phyloP scores from a whole-genome alignment of 2,329 filamentous ascomycete genomes.

The Sporothrix inflata region DNA sequence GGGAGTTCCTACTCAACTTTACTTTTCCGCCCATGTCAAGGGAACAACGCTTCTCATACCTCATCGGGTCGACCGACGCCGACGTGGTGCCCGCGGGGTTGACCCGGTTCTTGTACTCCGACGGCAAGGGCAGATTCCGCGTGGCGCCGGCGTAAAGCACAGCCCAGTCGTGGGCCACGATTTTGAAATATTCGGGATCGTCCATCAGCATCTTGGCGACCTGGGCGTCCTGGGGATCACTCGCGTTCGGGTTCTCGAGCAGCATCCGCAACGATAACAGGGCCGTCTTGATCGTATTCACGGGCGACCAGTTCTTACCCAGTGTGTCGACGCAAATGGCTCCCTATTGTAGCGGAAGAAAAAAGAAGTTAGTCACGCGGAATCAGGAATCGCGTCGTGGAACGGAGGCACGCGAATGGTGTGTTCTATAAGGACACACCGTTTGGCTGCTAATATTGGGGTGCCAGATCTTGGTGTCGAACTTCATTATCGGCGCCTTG shows the following conservation, averaged over 20 bases:
- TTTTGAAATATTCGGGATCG: conserved; percentile 76
- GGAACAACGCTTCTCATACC: conserved; percentile 39
- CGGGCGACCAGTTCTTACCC: conserved; percentile 87
- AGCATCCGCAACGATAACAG: conserved; percentile 91
- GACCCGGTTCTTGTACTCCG: conserved; percentile 42
- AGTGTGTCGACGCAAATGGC: conserved; percentile 97
- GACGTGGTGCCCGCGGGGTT: conserved; percentile 36
- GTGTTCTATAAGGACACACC: conserved; percentile 55
- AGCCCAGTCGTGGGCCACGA: conserved; percentile 88
- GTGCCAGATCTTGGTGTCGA: conserved; percentile 85
- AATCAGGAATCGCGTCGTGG: background rate
- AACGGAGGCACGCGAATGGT: background rate
- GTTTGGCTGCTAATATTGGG: conserved; percentile 61
- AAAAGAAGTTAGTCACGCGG: background rate
- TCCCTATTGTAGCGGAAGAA: conserved; percentile 59
- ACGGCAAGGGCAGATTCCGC: conserved; percentile 42
- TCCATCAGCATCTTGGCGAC: conserved; percentile 88
- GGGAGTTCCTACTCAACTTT: too few relatives aligned
- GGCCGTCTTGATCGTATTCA: conserved; percentile 94
- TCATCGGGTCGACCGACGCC: conserved; percentile 30
- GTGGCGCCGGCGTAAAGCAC: conserved; percentile 80
- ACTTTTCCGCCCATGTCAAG: conserved; percentile 11
- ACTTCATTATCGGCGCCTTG: conserved; percentile 86
- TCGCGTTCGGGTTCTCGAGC: conserved; percentile 90
- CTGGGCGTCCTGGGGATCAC: conserved; percentile 95